phyloP scores from a whole-genome alignment of 805 yeast genomes.

The Nakazawaea holstii region DNA sequence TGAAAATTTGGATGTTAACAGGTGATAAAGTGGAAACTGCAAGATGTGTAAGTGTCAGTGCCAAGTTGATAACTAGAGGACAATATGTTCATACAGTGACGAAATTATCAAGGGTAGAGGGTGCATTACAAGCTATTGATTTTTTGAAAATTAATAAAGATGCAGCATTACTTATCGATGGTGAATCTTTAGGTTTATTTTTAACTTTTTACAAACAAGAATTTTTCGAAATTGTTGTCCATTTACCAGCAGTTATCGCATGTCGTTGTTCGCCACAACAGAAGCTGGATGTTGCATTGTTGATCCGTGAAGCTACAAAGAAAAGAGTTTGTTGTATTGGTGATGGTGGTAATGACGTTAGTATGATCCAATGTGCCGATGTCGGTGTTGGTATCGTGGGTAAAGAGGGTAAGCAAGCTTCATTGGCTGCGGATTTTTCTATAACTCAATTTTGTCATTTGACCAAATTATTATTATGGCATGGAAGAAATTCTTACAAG shows the following conservation, averaged over 20 bases:
- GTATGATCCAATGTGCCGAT: slow-evolving; percentile 98
- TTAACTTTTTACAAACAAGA: slow-evolving; percentile 59
- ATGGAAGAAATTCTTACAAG: slow-evolving; percentile 95
- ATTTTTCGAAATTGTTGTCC: slow-evolving; percentile 72
- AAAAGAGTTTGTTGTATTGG: slow-evolving; percentile 97
- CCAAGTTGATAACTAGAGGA: slow-evolving; percentile 87
- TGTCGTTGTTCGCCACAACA: slow-evolving; percentile 99
- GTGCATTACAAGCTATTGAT: slow-evolving; percentile 74
- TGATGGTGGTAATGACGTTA: slow-evolving; percentile 98
- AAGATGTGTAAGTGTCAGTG: slow-evolving; percentile 94
- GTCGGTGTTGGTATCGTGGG: slow-evolving; percentile 99
- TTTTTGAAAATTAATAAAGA: slow-evolving; percentile 58
- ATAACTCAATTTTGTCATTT: slow-evolving; percentile 87
- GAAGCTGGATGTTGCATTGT: slow-evolving; percentile 87
- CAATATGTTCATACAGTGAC: slow-evolving; percentile 89
- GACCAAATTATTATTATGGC: slow-evolving; percentile 89
- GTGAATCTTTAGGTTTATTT: slow-evolving; percentile 77
- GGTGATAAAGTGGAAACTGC: slow-evolving; percentile 99
- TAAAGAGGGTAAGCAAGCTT: slow-evolving; percentile 96
- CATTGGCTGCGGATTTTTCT: slow-evolving; percentile 94
- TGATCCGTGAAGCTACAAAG: slow-evolving; percentile 74
- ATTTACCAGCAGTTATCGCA: slow-evolving; percentile 91
- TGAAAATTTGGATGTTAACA: slow-evolving; percentile 98
- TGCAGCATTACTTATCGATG: slow-evolving; percentile 84
- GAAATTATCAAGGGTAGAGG: slow-evolving; percentile 52